These are phyloP conservation scores for Colletotrichum falcatum DNA, from an alignment of 2,329 filamentous ascomycete species.

Conservation along the genomic window DNA sequence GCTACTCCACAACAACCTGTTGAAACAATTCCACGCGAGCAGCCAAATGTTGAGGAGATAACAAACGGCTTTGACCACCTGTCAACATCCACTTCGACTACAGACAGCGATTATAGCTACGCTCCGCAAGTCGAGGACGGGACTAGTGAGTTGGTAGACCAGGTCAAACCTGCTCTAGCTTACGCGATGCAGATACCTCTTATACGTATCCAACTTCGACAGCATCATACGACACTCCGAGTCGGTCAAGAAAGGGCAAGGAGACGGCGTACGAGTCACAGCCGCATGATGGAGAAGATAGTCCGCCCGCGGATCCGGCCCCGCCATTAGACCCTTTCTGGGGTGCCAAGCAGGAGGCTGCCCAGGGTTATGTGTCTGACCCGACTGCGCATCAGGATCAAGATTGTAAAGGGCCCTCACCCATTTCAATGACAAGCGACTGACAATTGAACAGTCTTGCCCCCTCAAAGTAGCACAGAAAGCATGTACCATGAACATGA, in stretches of 20 bases:
- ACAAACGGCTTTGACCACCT: slow-evolving; percentile 29
- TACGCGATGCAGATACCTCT: slow-evolving; percentile 8
- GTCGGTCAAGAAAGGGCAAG: slow-evolving; percentile 31
- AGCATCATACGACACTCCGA: slow-evolving; percentile 10
- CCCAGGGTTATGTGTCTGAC: not conserved
- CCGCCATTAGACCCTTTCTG: slow-evolving; percentile 32
- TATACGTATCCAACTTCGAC: slow-evolving; percentile 9
- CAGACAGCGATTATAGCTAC: slow-evolving; percentile 24
- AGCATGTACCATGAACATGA: slow-evolving; percentile 6
- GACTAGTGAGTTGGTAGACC: slow-evolving; percentile 2
- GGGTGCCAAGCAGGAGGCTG: slow-evolving; percentile 10
- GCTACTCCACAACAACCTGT: slow-evolving; percentile 37
- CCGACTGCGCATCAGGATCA: slow-evolving; percentile 8
- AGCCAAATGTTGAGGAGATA: slow-evolving; percentile 44
- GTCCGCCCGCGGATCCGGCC: not conserved
- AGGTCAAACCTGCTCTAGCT: not conserved
- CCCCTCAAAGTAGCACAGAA: not conserved
- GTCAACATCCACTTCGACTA: slow-evolving; percentile 7
- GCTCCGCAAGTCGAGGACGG: not conserved
- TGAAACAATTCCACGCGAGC: slow-evolving; percentile 44
- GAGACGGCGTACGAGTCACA: slow-evolving; percentile 13
- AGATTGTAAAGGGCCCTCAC: not conserved
- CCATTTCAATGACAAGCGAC: not conserved
- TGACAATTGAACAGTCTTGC: not conserved
- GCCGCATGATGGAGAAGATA: slow-evolving; percentile 13